phyloP scores from a whole-genome alignment of 345 rosid species.

The Populus ilicifolia region DNA sequence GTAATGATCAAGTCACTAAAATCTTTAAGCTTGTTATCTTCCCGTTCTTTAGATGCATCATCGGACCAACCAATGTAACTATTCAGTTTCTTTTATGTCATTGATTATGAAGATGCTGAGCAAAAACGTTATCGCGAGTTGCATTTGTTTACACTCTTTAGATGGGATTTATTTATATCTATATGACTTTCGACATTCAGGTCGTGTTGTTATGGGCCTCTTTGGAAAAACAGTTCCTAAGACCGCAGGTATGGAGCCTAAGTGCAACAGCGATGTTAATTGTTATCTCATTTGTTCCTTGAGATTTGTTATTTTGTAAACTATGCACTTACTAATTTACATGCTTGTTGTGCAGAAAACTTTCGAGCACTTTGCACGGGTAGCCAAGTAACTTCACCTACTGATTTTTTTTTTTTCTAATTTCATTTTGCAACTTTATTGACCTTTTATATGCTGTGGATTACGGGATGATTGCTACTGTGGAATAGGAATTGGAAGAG shows the following conservation, averaged over 20 bases:
- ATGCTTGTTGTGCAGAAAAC: conserved; percentile 58
- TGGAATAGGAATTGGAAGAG: too few species aligned
- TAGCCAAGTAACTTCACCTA: conserved; percentile 30
- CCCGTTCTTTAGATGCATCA: background rate
- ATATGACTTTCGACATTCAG: conserved; percentile 10
- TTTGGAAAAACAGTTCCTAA: conserved; percentile 39
- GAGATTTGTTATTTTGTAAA: background rate
- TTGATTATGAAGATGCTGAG: background rate
- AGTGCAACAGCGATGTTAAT: background rate
- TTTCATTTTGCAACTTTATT: background rate
- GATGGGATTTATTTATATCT: background rate
- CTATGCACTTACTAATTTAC: background rate
- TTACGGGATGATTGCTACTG: too few species aligned
- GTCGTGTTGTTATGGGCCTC: conserved; percentile 39
- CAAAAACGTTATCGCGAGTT: background rate
- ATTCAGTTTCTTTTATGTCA: background rate
- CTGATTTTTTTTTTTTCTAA: background rate
- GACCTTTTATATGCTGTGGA: too few species aligned
- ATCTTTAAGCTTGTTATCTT: background rate
- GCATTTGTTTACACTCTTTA: background rate
- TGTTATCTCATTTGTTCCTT: background rate
- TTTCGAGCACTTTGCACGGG: conserved; percentile 97
- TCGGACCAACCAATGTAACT: background rate
- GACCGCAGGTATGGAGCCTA: conserved; percentile 31
- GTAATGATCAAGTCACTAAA: too few species aligned